Evolutionary conservation across 345 rosid genomes (phyloP).

Genomic region (Linum lewisii): DNA sequence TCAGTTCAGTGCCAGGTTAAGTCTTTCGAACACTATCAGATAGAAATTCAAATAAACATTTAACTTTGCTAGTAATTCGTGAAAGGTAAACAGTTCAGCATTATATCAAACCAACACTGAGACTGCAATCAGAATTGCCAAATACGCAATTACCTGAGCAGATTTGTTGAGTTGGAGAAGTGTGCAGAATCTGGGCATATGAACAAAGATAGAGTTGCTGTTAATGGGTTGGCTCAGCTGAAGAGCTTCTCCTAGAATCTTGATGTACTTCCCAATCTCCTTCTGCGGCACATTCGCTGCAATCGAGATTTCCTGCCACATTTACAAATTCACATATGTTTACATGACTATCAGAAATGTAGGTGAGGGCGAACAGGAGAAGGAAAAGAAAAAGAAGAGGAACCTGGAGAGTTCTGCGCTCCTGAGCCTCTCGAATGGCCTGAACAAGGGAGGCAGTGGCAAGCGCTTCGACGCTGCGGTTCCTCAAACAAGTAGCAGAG

Average conservation of each 20-base stretch:
- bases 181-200: constrained; percentile 64
- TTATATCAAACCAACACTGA: too few relatives aligned
- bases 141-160: constrained; percentile 61
- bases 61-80: too few relatives aligned
- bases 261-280: constrained; percentile 95
- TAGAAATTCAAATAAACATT: too few relatives aligned
- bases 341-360: not conserved
- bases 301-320: constrained; percentile 77
- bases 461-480: constrained; percentile 83
- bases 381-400: not conserved
- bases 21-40: not conserved
- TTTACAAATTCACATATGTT: constrained; percentile 1
- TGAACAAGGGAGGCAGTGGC: constrained; percentile 95
- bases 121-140: not conserved
- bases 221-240: constrained; percentile 93
- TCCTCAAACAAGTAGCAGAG: constrained; percentile 89
- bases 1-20: not conserved
- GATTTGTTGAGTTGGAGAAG: constrained; percentile 92
- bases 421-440: constrained; percentile 94
- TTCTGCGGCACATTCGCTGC: constrained; percentile 92
- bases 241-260: constrained; percentile 91
- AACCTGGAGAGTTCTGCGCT: constrained; percentile 88
- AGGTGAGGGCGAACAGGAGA: not conserved
- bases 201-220: constrained; percentile 92
- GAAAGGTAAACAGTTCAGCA: not conserved